Evolutionary conservation across 2,329 filamentous ascomycete species (phyloP).

Genomic region (Taxawa tesnikishii): DNA sequence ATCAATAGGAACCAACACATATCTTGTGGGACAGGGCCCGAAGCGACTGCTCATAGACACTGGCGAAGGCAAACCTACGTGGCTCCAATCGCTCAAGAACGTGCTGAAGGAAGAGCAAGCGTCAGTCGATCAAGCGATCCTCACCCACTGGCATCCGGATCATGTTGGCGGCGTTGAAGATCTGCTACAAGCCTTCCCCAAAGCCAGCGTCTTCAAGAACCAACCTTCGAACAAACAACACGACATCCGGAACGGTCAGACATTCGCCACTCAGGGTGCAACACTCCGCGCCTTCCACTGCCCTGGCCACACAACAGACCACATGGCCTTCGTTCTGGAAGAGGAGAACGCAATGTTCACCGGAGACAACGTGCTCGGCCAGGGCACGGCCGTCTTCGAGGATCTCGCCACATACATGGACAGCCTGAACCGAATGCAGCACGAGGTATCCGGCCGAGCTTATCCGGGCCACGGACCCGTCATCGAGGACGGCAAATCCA

Average conservation of each 20-base stretch:
- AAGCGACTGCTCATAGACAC: slow-evolving; percentile 78
- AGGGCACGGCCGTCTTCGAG: slow-evolving; percentile 78
- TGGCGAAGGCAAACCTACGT: slow-evolving; percentile 65
- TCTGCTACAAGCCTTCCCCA: slow-evolving; percentile 51
- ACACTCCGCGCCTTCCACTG: slow-evolving; percentile 56
- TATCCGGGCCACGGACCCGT: slow-evolving; percentile 85
- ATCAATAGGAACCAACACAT: slow-evolving; percentile 87
- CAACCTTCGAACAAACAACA: slow-evolving; percentile 39
- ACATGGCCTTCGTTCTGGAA: slow-evolving; percentile 64
- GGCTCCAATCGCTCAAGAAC: slow-evolving; percentile 53
- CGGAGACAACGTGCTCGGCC: slow-evolving; percentile 77
- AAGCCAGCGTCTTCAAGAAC: slow-evolving; percentile 54
- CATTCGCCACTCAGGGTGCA: slow-evolving; percentile 46
- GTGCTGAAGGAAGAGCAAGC: slow-evolving; percentile 58
- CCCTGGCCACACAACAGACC: slow-evolving; percentile 71
- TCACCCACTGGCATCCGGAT: slow-evolving; percentile 91
- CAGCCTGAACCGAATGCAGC: slow-evolving; percentile 58
- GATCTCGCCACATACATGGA: slow-evolving; percentile 56
- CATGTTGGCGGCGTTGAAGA: slow-evolving; percentile 68
- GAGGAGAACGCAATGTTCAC: slow-evolving; percentile 79
- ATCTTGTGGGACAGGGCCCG: slow-evolving; percentile 67
- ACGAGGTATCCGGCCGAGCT: slow-evolving; percentile 50
- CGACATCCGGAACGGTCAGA: slow-evolving; percentile 45
- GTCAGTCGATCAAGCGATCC: slow-evolving; percentile 53
- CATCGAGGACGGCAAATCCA: slow-evolving; percentile 57